A percentile compares a stretch with the other conserved stretches of the same genome.
Conservation (phyloP, 2,329 filamentous ascomycete species). For the Zymoseptoria pseudotritici region DNA sequence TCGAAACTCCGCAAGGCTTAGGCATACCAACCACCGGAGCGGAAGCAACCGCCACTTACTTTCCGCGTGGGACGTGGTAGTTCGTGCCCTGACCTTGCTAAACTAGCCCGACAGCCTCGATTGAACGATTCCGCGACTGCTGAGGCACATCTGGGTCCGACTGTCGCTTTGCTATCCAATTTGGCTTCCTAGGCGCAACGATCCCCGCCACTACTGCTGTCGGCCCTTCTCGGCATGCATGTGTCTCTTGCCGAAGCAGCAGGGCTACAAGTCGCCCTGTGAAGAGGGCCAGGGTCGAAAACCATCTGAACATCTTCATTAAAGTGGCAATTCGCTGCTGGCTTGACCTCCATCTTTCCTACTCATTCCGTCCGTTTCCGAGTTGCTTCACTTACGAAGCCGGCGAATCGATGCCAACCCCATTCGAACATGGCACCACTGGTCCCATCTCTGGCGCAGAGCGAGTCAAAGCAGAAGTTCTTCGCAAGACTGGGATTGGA, state of each 20-base stretch:
- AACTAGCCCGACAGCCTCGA: background rate
- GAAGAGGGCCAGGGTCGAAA: background rate
- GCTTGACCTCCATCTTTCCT: background rate
- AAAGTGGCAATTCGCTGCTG: no score
- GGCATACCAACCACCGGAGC: background rate
- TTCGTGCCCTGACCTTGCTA: background rate
- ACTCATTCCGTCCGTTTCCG: background rate
- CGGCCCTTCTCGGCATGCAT: background rate
- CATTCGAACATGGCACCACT: conserved; percentile 5
- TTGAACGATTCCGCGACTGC: background rate
- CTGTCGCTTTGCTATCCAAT: background rate
- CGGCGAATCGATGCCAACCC: background rate
- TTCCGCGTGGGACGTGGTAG: background rate
- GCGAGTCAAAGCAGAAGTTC: conserved; percentile 36
- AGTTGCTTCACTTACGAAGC: background rate
- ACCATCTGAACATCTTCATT: background rate
- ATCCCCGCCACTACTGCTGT: background rate
- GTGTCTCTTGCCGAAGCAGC: background rate
- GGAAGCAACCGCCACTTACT: background rate
- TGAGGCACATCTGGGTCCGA: background rate
- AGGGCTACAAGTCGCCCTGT: background rate
- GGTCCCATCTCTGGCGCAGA: conserved; percentile 28
- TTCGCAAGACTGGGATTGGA: conserved; percentile 34
- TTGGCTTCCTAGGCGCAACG: background rate
- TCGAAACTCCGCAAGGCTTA: background rate